These are phyloP conservation scores for Nymphaea thermarum DNA, from an alignment of 164 flowering plant species.

Conservation along the genomic window DNA sequence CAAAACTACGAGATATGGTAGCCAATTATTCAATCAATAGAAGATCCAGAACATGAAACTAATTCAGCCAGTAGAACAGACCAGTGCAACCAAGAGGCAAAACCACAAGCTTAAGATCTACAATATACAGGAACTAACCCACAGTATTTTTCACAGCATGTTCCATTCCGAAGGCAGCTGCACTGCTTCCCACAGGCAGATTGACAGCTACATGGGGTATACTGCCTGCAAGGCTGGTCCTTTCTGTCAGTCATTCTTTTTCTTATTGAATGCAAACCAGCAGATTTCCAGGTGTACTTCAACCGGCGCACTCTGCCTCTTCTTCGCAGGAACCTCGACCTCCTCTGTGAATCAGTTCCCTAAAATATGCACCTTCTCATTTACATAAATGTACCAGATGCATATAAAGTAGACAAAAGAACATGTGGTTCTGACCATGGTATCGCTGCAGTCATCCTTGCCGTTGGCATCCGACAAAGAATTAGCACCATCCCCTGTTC, in stretches of 20 bases:
- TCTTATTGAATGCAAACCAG: conserved; percentile 87
- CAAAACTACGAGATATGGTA: no score
- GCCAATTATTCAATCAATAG: no score
- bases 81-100: not conserved
- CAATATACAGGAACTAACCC: conserved; percentile 43
- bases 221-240: conserved; percentile 94
- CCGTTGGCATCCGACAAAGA: conserved; percentile 43
- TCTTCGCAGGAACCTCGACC: conserved; percentile 86
- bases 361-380: conserved; percentile 12
- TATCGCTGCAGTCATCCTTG: conserved; percentile 42
- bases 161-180: conserved; percentile 76
- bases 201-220: conserved; percentile 86
- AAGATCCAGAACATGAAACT: no score
- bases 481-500: conserved; percentile 45
- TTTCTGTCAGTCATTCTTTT: conserved; percentile 87
- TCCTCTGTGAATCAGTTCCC: conserved; percentile 64
- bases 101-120: not conserved
- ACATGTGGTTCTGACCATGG: conserved; percentile 28
- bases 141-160: conserved; percentile 97
- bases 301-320: conserved; percentile 93
- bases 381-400: conserved; percentile 1
- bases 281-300: conserved; percentile 93
- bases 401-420: not conserved
- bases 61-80: not conserved
- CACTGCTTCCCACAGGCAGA: conserved; percentile 91